phyloP scores from a whole-genome alignment of 495 filamentous ascomycete species.

The Pyrenula massariospora region DNA sequence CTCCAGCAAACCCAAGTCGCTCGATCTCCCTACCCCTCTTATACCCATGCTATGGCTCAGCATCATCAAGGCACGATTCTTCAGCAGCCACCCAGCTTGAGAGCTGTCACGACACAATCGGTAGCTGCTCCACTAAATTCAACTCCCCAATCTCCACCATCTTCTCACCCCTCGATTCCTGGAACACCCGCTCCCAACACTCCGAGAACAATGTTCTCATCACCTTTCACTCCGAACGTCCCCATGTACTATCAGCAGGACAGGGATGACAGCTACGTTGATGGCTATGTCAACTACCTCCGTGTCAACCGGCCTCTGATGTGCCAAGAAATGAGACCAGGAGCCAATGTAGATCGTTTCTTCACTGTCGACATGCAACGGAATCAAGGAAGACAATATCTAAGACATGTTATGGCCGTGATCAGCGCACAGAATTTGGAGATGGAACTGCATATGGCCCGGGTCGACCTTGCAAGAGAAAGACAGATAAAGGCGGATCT shows the following conservation, averaged over 20 bases:
- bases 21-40: neutral
- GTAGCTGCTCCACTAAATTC: neutral
- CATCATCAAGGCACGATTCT: neutral
- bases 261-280: neutral
- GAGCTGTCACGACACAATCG: neutral
- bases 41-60: neutral
- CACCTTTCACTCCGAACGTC: neutral
- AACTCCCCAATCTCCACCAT: neutral
- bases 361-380: neutral
- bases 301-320: neutral
- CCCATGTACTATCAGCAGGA: neutral
- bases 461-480: neutral
- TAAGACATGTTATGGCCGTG: neutral
- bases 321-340: neutral
- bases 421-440: neutral
- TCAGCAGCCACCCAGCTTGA: neutral
- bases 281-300: neutral
- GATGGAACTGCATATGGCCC: neutral
- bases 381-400: neutral
- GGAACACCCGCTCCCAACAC: no score
- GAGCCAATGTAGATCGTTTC: neutral
- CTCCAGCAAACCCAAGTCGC: neutral
- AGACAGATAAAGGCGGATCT: neutral
- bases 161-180: no score
- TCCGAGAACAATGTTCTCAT: no score